Evolutionary conservation across 1,284 basidiomycete genomes (phyloP), one percentile per base, ranked within the genome.

Genomic region (Flammula alnicola): DNA sequence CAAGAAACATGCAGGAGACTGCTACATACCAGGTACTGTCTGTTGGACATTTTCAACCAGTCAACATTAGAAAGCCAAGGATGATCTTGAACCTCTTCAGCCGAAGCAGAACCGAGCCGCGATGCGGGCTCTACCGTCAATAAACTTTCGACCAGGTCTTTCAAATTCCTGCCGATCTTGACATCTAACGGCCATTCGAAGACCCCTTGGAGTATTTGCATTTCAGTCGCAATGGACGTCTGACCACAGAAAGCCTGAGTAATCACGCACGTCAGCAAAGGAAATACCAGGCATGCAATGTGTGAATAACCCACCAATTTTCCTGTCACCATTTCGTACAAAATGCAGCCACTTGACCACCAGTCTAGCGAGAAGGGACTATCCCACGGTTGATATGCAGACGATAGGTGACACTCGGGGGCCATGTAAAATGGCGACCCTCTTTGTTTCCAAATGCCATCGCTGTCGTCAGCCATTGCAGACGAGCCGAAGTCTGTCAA

Each of bases 401-500:
- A 81, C 76, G 27, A 16, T 1, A 31, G 52, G 30, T 44, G 20
- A 23, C 82, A 70, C 64, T 93, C 91, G 3, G 91, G 91, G 1
- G 89, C 83, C 56, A 82, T 81, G 66, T 91, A 93, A 38, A 79
- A 74, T 0, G 79, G 77, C 38, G 86, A 87, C 0, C 91, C 91
- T 33, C 73, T 57, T 20, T 58, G 40, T 65, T 77, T 49, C 81
- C 84, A 69, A 3, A 11, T n/a, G 7, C 27, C 19, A 66, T 77
- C 63, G 69, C 74, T 55, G 70, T 65, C 52, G 9, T 62, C 53
- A 5, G 57, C 47, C 65, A 55, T 76, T 31, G 76, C 71, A 55
- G 81, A 82, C 2, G 82, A 78, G 32, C 88, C 88, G 65, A 93
- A 89, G 64, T 93, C 90, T 7, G 81, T 82, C 19, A 93, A 75